A percentile compares a stretch with the other conserved stretches of the same genome.
phyloP scores from a whole-genome alignment of 306 rosid genomes.

The Luffa acutangula region DNA sequence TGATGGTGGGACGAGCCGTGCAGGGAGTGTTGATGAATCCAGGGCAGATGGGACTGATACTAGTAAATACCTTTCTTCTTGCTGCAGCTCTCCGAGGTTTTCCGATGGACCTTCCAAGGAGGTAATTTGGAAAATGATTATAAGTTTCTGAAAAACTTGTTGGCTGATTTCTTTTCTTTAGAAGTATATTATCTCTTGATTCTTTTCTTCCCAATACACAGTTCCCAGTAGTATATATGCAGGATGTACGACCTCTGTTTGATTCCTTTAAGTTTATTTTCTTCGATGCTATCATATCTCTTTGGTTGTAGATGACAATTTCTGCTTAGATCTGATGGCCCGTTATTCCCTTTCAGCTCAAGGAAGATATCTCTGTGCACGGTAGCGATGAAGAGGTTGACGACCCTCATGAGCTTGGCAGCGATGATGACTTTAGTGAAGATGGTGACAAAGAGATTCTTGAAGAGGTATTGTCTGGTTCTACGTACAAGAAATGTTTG shows the following conservation, averaged over 20 bases:
- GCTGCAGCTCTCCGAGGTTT: conserved; percentile 89
- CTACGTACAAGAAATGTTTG: neutral
- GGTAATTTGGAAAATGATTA: conserved; percentile 29
- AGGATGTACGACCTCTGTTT: neutral
- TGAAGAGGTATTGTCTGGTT: conserved; percentile 56
- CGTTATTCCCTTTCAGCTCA: conserved; percentile 37
- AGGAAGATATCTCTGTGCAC: conserved; percentile 73
- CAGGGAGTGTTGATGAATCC: conserved; percentile 89
- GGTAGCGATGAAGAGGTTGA: conserved; percentile 96
- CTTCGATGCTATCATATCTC: neutral
- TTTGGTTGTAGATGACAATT: neutral
- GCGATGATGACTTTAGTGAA: conserved; percentile 85
- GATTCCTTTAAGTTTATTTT: neutral
- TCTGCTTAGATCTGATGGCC: neutral
- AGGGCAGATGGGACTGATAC: conserved; percentile 70
- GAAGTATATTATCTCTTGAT: neutral
- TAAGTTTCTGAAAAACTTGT: neutral
- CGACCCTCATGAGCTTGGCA: conserved; percentile 57
- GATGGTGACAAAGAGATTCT: conserved; percentile 31
- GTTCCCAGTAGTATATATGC: neutral
- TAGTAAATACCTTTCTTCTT: conserved; percentile 69
- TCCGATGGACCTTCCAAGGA: conserved; percentile 76
- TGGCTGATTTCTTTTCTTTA: neutral
- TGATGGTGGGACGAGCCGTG: conserved; percentile 83
- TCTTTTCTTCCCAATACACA: neutral